Percentiles rank a stretch among this genome's conserved stretches.
Evolutionary conservation across 139 green algal genomes (phyloP).

Genomic region (Chlorella sp.): DNA sequence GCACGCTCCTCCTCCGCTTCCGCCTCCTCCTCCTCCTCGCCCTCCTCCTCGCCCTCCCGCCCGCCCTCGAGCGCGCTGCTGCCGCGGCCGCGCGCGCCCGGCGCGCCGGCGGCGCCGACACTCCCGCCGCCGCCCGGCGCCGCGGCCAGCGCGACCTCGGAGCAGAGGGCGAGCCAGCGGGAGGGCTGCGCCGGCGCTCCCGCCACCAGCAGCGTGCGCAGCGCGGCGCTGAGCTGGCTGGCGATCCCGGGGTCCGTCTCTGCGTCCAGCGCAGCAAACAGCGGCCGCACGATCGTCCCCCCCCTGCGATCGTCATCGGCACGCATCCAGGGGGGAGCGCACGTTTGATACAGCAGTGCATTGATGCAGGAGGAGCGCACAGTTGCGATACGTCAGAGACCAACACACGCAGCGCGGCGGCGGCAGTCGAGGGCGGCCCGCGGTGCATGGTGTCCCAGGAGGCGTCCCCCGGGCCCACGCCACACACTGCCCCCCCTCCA

Average conservation of each 20-base stretch:
- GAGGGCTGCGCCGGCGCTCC: conserved; percentile 44
- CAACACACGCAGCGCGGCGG: too few relatives aligned
- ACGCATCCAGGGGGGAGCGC: too few relatives aligned
- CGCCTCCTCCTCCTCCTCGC: conserved; percentile 45
- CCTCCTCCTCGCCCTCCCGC: conserved; percentile 15
- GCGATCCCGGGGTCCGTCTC: conserved; percentile 63
- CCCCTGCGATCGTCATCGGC: too few relatives aligned
- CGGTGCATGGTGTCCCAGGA: too few relatives aligned
- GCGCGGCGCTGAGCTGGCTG: conserved; percentile 55
- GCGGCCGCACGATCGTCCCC: conserved; percentile 72
- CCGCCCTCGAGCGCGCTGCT: neutral
- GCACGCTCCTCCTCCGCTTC: too few relatives aligned
- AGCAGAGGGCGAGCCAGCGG: conserved; percentile 68
- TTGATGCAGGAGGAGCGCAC: too few relatives aligned
- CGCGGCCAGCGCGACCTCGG: conserved; percentile 60
- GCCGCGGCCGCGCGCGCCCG: neutral
- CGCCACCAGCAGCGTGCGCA: conserved; percentile 61
- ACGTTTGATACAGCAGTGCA: too few relatives aligned
- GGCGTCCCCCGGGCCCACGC: too few relatives aligned
- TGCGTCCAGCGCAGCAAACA: conserved; percentile 84
- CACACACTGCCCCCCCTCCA: too few relatives aligned
- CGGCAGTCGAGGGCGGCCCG: too few relatives aligned
- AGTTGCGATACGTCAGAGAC: too few relatives aligned
- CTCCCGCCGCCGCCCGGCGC: neutral
- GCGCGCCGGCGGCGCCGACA: neutral